phyloP scores from a whole-genome alignment of 192 early-diverging fungal species.

The Backusella mclennaniae region DNA sequence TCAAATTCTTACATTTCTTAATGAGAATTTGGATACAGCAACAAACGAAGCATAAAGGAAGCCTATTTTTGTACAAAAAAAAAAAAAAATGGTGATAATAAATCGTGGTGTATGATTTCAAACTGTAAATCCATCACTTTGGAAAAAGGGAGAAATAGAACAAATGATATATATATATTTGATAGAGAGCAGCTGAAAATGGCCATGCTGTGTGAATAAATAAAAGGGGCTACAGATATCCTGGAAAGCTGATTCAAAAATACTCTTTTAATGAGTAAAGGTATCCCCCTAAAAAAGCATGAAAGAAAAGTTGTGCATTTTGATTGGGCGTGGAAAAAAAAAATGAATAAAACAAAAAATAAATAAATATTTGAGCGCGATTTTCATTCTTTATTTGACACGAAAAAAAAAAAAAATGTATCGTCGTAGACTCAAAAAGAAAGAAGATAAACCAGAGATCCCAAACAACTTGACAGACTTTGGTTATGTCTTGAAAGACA shows the following conservation, averaged over 20 bases:
- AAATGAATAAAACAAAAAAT: background rate
- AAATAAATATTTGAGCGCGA: background rate
- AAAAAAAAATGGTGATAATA: background rate
- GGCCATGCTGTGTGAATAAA: no score
- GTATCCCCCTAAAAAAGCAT: background rate
- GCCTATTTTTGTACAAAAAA: background rate
- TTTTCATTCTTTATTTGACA: background rate
- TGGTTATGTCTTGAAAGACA: conserved; percentile 29
- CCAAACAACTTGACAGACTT: conserved; percentile 21
- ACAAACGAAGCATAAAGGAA: background rate
- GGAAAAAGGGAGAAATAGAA: no score
- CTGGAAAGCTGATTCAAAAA: no score
- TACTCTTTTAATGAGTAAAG: no score
- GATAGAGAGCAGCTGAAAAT: no score
- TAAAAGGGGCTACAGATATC: no score
- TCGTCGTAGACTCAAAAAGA: conserved; percentile 1
- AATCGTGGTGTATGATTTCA: background rate
- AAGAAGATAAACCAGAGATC: background rate
- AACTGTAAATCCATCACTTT: background rate
- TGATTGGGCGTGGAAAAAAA: background rate
- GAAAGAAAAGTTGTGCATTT: background rate
- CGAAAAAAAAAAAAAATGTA: conserved; percentile 7
- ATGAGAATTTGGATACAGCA: conserved; percentile 22
- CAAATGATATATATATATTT: no score
- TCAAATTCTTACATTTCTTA: conserved; percentile 25